Evolutionary conservation across 2,329 filamentous ascomycete species (phyloP).

Genomic region (Apiospora koreana): DNA sequence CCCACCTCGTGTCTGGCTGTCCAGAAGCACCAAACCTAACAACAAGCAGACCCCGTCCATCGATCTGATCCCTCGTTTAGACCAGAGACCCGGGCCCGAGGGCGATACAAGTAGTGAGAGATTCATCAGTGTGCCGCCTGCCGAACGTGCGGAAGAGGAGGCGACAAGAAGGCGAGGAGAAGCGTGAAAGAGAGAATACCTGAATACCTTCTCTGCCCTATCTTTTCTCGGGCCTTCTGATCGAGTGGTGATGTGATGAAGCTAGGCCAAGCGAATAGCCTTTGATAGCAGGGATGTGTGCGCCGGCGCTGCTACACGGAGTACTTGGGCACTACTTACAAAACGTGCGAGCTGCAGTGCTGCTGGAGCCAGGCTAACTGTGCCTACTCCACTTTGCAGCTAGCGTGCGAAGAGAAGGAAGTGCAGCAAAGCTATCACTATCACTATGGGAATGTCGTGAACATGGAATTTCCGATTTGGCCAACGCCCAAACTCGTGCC

Average conservation of each 20-base stretch:
- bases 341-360: neutral
- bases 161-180: neutral
- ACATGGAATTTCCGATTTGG: slow-evolving; percentile 2
- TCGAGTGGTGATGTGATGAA: slow-evolving; percentile 1
- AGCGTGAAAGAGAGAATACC: neutral
- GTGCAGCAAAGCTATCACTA: neutral
- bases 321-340: neutral
- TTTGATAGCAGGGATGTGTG: neutral
- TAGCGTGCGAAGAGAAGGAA: neutral
- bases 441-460: slow-evolving; percentile 2
- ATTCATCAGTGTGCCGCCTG: neutral
- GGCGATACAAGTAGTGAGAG: neutral
- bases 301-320: neutral
- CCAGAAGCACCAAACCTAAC: neutral
- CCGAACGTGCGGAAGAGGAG: neutral
- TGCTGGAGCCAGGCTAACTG: neutral
- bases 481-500: neutral
- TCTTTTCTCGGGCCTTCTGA: neutral
- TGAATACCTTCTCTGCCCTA: too few relatives aligned
- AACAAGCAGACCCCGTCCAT: neutral
- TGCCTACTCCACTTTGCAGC: neutral
- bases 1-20: neutral
- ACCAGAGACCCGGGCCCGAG: neutral
- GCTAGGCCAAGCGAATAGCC: neutral
- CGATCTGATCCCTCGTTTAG: neutral